Percentiles rank a stretch among this genome's conserved stretches.
Conservation (phyloP, 192 early-diverging fungal species). For the Backusella parvicylindrica region DNA sequence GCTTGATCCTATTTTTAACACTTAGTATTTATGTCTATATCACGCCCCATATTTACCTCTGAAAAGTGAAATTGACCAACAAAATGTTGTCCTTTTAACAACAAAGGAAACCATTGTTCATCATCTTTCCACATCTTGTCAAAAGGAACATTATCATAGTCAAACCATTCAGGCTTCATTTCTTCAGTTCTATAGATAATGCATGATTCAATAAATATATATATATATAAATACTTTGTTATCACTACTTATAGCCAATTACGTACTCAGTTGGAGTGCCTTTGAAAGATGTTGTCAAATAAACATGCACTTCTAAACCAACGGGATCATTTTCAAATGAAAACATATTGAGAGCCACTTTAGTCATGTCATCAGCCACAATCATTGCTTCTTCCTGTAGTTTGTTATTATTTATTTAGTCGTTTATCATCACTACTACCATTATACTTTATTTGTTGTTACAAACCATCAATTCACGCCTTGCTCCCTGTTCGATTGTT, state of each 20-base stretch:
- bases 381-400: constrained; percentile 58
- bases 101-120: constrained; percentile 56
- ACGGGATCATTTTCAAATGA: constrained; percentile 60
- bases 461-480: constrained; percentile 51
- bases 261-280: constrained; percentile 57
- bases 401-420: neutral
- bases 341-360: constrained; percentile 58
- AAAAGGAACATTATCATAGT: constrained; percentile 53
- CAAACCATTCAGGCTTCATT: constrained; percentile 75
- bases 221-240: neutral
- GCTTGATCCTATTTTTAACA: constrained; percentile 6
- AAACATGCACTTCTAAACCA: constrained; percentile 68
- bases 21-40: neutral
- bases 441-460: neutral
- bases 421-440: neutral
- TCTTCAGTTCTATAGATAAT: constrained; percentile 55
- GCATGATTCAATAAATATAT: too few species aligned
- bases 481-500: constrained; percentile 56
- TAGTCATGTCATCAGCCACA: constrained; percentile 33
- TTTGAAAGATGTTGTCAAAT: constrained; percentile 35
- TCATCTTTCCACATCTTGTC: constrained; percentile 76
- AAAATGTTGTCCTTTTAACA: constrained; percentile 42
- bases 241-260: neutral
- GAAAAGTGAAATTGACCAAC: constrained; percentile 47
- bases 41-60: constrained; percentile 5